These are phyloP conservation scores for Beauveria medogensis DNA, from an alignment of 2,329 filamentous ascomycete species.

Conservation along the genomic window DNA sequence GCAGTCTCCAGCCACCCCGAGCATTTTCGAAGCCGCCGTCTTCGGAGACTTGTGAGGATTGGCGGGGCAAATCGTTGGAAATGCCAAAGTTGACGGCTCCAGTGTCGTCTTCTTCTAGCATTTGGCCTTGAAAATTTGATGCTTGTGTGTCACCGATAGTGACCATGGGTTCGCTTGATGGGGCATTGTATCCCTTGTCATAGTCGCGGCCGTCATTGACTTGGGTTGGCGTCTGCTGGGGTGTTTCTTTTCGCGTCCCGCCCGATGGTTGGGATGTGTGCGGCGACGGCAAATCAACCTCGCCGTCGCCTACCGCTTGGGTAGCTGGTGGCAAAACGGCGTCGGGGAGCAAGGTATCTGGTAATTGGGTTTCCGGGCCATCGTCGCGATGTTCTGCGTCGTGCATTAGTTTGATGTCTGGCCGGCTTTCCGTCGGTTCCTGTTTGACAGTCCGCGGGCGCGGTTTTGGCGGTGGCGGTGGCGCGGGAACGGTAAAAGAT, in stretches of 20 bases:
- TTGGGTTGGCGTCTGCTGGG: slow-evolving; percentile 47
- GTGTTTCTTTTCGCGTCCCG: slow-evolving; percentile 29
- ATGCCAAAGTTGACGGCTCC: slow-evolving; percentile 40
- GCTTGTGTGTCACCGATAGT: slow-evolving; percentile 18
- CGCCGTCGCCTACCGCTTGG: neutral
- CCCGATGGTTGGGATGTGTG: neutral
- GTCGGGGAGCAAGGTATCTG: slow-evolving; percentile 13
- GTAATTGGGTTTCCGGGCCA: slow-evolving; percentile 1
- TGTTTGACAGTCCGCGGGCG: neutral
- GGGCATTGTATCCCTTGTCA: slow-evolving; percentile 30
- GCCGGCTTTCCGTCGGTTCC: neutral
- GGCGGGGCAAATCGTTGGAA: slow-evolving; percentile 26
- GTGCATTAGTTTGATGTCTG: neutral
- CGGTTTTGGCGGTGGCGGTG: neutral
- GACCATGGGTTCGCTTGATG: slow-evolving; percentile 21
- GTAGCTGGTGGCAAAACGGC: neutral
- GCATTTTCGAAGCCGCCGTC: slow-evolving; percentile 32
- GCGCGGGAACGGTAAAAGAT: neutral
- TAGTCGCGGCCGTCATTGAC: slow-evolving; percentile 50
- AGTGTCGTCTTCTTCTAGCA: slow-evolving; percentile 39
- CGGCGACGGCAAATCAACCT: neutral
- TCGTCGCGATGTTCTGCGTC: neutral
- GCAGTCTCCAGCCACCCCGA: slow-evolving; percentile 30
- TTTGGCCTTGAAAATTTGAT: slow-evolving; percentile 24
- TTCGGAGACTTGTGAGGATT: slow-evolving; percentile 35